phyloP scores from a whole-genome alignment of 2,329 filamentous ascomycete species.

The Fusarium nisikadoi region DNA sequence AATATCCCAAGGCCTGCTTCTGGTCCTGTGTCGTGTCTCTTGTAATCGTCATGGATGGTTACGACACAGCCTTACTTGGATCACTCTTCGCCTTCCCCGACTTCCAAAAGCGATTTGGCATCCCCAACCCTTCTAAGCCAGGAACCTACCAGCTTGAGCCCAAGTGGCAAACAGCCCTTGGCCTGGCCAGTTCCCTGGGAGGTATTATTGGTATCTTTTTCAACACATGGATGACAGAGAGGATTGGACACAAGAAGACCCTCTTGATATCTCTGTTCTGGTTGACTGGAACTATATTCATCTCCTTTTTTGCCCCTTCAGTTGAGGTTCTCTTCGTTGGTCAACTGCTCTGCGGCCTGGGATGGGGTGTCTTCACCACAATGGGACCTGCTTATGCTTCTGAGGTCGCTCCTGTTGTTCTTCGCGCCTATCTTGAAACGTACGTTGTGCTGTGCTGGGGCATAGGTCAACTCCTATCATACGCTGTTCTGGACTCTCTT shows the following conservation, averaged over 20 bases:
- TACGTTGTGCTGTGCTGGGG: conserved; percentile 57
- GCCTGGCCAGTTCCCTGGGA: conserved; percentile 5
- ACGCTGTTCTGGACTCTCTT: conserved; percentile 41
- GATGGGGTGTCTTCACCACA: conserved; percentile 57
- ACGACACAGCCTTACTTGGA: conserved; percentile 44
- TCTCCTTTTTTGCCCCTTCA: conserved; percentile 48
- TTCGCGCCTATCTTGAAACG: conserved; percentile 55
- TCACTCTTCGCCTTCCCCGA: conserved; percentile 46
- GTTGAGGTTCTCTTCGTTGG: conserved; percentile 56
- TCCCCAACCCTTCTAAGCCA: background rate
- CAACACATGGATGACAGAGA: conserved; percentile 30
- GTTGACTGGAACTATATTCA: conserved; percentile 44
- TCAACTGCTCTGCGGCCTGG: conserved; percentile 57
- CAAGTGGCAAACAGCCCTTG: conserved; percentile 11
- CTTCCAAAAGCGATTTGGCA: background rate
- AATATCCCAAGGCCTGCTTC: conserved; percentile 39
- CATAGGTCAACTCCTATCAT: conserved; percentile 53
- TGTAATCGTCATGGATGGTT: conserved; percentile 52
- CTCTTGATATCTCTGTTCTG: conserved; percentile 58
- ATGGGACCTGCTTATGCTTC: conserved; percentile 56
- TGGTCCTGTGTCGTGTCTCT: conserved; percentile 47
- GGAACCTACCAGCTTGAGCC: conserved; percentile 8
- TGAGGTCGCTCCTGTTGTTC: conserved; percentile 54
- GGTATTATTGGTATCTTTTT: conserved; percentile 32
- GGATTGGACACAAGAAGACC: conserved; percentile 54